phyloP scores from a whole-genome alignment of 768 basidiomycete genomes.

The Pulveroboletus sp. region DNA sequence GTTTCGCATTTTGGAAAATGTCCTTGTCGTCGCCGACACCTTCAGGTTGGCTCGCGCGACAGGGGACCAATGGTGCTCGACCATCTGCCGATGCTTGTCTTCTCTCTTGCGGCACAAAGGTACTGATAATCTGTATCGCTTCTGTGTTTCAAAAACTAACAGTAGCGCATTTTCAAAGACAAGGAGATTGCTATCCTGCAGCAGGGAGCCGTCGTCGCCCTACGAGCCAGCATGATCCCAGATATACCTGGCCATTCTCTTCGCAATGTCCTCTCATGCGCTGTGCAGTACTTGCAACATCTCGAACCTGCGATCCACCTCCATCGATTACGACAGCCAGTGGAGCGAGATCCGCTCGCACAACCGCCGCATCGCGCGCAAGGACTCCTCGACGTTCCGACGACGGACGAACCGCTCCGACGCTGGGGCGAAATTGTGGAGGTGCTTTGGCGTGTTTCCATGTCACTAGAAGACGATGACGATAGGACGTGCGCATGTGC shows the following conservation, averaged over 20 bases:
- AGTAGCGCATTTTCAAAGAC: slow-evolving; percentile 6
- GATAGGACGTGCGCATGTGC: neutral
- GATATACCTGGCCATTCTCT: slow-evolving; percentile 27
- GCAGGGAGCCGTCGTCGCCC: slow-evolving; percentile 28
- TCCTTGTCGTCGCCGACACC: slow-evolving; percentile 46
- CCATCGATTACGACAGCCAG: neutral
- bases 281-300: slow-evolving; percentile 24
- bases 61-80: slow-evolving; percentile 55
- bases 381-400: slow-evolving; percentile 33
- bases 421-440: slow-evolving; percentile 53
- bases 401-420: slow-evolving; percentile 26
- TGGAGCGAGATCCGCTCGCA: slow-evolving; percentile 2
- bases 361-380: slow-evolving; percentile 33
- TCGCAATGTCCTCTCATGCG: slow-evolving; percentile 28
- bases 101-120: slow-evolving; percentile 15
- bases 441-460: slow-evolving; percentile 34
- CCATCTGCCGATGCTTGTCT: slow-evolving; percentile 48
- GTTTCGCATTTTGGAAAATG: slow-evolving; percentile 62
- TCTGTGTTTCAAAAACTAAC: neutral
- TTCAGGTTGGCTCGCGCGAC: slow-evolving; percentile 51
- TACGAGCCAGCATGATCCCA: slow-evolving; percentile 36
- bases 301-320: slow-evolving; percentile 24
- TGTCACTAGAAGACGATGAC: slow-evolving; percentile 13
- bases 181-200: slow-evolving; percentile 13
- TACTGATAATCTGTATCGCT: neutral